A percentile compares a stretch with the other conserved stretches of the same genome.
These are phyloP conservation scores for Aspergillus indologenus DNA, from an alignment of 495 filamentous ascomycete species.

Conservation along the genomic window DNA sequence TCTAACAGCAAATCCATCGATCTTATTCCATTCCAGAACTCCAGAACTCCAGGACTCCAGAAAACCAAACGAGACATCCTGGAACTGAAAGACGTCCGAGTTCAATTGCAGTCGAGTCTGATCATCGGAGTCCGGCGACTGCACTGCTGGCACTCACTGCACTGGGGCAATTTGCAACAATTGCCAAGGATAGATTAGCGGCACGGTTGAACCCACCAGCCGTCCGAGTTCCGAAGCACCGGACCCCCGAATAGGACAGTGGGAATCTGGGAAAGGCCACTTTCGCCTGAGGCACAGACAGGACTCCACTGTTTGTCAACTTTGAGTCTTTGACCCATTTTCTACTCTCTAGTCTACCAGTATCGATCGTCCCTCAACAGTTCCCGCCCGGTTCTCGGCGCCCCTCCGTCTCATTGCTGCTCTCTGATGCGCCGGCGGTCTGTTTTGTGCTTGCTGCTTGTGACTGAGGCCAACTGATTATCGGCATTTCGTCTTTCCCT, in stretches of 20 bases:
- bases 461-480: not conserved
- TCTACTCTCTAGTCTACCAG: too few species aligned
- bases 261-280: too few species aligned
- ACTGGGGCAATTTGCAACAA: too few species aligned
- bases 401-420: constrained; percentile 1
- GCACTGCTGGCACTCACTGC: too few species aligned
- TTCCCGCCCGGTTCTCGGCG: not conserved
- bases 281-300: not conserved
- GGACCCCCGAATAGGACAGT: not conserved
- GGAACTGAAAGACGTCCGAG: too few species aligned
- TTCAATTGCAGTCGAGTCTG: too few species aligned
- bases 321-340: too few species aligned
- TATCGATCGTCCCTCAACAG: not conserved
- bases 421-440: not conserved
- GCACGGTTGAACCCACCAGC: not conserved
- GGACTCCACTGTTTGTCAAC: not conserved
- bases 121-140: too few species aligned
- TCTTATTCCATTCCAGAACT: too few species aligned
- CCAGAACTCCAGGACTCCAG: too few species aligned
- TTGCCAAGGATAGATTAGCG: not conserved
- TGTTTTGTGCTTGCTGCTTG: not conserved
- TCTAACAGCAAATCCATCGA: too few species aligned
- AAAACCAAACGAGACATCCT: too few species aligned
- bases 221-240: not conserved
- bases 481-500: constrained; percentile 15